These are phyloP conservation scores for Heteromeles arbutifolia DNA, from an alignment of 306 rosid genomes.

Conservation along the genomic window DNA sequence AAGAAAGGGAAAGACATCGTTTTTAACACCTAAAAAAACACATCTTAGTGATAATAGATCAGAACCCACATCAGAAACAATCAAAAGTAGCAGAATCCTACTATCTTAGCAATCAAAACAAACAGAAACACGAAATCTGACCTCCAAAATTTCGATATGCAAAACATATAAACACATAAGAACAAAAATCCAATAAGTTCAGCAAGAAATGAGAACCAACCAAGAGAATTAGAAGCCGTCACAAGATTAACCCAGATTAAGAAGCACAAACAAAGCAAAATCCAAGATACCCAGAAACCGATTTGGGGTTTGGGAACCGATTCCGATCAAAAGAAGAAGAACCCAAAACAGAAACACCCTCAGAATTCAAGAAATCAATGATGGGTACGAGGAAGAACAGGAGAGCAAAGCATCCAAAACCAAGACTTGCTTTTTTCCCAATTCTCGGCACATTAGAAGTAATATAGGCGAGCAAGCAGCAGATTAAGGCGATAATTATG, in stretches of 20 bases:
- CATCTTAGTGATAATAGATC: background rate
- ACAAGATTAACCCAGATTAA: constrained; percentile 9
- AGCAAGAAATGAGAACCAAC: constrained; percentile 19
- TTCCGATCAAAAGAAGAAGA: constrained; percentile 26
- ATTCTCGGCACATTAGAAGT: constrained; percentile 27
- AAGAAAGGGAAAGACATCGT: background rate
- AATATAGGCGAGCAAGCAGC: constrained; percentile 9
- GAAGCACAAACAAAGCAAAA: constrained; percentile 6
- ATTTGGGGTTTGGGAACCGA: constrained; percentile 19
- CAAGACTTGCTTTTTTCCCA: background rate
- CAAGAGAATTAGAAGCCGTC: background rate
- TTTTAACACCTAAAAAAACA: background rate
- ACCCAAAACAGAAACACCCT: constrained; percentile 16
- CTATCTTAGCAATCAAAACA: constrained; percentile 1
- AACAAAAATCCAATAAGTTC: background rate
- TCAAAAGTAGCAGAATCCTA: constrained; percentile 9
- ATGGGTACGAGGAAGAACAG: constrained; percentile 7
- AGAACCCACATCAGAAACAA: constrained; percentile 18
- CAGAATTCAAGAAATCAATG: constrained; percentile 19
- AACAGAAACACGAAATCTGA: constrained; percentile 16
- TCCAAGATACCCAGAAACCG: constrained; percentile 24
- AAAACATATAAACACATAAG: background rate
- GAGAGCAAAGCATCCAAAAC: constrained; percentile 10
- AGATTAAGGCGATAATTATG: constrained; percentile 1
- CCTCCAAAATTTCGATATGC: background rate